Conservation (phyloP, 179 eudicot species). For the Silene noctiflora region DNA sequence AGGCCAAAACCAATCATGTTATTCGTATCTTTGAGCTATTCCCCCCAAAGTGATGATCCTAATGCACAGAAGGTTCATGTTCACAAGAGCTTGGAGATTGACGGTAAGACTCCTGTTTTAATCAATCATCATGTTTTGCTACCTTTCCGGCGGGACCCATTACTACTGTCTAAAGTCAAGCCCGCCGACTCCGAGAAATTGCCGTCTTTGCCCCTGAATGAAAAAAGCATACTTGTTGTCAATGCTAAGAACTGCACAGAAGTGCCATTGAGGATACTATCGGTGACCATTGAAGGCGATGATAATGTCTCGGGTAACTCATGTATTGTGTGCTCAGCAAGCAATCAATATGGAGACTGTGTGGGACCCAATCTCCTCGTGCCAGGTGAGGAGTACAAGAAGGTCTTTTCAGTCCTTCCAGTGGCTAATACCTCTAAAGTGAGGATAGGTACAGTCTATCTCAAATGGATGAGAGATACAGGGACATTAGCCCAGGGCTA, state of each 20-base stretch:
- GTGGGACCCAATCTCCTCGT: constrained; percentile 42
- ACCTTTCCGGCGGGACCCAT: constrained; percentile 80
- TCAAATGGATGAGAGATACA: constrained; percentile 69
- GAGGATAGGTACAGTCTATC: constrained; percentile 56
- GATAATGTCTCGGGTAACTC: constrained; percentile 39
- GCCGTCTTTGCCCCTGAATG: constrained; percentile 64
- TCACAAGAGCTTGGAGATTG: constrained; percentile 87
- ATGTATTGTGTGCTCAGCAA: constrained; percentile 42
- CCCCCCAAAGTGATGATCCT: constrained; percentile 51
- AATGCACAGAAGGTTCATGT: constrained; percentile 71
- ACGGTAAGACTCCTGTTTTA: constrained; percentile 69
- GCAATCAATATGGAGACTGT: constrained; percentile 30
- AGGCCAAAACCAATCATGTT: constrained; percentile 93
- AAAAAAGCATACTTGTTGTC: constrained; percentile 62
- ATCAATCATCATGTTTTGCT: constrained; percentile 64
- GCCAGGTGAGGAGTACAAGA: constrained; percentile 76
- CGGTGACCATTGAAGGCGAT: constrained; percentile 60
- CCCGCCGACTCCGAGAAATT: constrained; percentile 40
- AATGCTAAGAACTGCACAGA: constrained; percentile 78
- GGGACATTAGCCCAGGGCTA: constrained; percentile 23
- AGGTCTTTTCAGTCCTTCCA: constrained; percentile 67
- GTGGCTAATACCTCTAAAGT: constrained; percentile 38
- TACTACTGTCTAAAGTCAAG: constrained; percentile 68
- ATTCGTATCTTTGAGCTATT: constrained; percentile 85
- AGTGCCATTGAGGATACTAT: constrained; percentile 71